phyloP scores from a whole-genome alignment of 495 filamentous ascomycete genomes.

The Patellaria atrata region DNA sequence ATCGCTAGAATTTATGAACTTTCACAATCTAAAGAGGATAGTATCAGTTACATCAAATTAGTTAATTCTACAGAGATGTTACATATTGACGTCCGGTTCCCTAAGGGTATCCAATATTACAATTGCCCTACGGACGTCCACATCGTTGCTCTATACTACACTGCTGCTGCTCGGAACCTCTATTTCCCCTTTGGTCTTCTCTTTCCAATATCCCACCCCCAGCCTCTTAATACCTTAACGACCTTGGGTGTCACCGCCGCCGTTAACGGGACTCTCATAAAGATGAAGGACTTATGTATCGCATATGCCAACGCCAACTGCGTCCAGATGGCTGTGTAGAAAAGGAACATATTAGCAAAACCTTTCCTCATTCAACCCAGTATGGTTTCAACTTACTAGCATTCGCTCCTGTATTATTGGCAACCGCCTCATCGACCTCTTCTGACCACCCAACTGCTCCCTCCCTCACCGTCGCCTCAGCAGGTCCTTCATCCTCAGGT shows the following conservation, averaged over 20 bases:
- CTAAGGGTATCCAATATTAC: no score
- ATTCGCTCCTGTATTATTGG: conserved; percentile 29
- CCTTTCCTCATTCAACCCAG: conserved; percentile 5
- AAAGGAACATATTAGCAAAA: conserved; percentile 2
- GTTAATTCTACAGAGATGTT: no score
- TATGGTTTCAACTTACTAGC: conserved; percentile 36
- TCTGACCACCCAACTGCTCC: conserved; percentile 6
- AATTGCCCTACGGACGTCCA: no score
- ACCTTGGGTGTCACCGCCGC: conserved; percentile 79
- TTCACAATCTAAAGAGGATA: no score
- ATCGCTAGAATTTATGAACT: no score
- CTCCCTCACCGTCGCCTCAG: conserved; percentile 10
- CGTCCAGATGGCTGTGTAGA: conserved; percentile 53
- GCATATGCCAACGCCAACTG: conserved; percentile 91
- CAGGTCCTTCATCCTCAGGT: conserved; percentile 1
- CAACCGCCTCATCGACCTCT: conserved; percentile 25
- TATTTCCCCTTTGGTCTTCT: conserved; percentile 36
- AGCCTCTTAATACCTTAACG: conserved; percentile 66
- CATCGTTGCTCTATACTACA: no score
- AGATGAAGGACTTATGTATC: conserved; percentile 96
- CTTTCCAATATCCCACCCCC: conserved; percentile 69
- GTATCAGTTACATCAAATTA: no score
- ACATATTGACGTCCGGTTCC: no score
- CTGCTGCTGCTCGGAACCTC: no score
- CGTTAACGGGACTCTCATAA: conserved; percentile 78